Percentiles rank a stretch among this genome's conserved stretches.
Evolutionary conservation across 2,329 filamentous ascomycete genomes (phyloP).

Genomic region (Colletotrichum abscissum): DNA sequence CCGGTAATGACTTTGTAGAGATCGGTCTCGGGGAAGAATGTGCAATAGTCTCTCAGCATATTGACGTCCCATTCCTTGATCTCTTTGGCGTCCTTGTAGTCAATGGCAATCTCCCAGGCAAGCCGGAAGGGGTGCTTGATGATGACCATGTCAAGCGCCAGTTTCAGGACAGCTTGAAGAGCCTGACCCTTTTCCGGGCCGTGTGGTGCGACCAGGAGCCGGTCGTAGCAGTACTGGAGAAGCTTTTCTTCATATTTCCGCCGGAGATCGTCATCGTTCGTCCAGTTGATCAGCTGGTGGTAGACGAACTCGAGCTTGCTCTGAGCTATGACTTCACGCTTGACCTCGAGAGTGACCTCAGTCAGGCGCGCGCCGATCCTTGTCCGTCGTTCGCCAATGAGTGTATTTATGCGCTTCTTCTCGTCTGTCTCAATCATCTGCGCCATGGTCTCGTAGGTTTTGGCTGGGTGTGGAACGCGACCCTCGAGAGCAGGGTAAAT

Average conservation of each 20-base stretch:
- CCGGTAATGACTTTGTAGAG: slow-evolving; percentile 84
- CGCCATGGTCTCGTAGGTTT: slow-evolving; percentile 84
- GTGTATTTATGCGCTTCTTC: slow-evolving; percentile 86
- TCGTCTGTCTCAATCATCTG: slow-evolving; percentile 88
- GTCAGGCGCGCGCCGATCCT: slow-evolving; percentile 85
- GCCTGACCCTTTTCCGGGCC: slow-evolving; percentile 76
- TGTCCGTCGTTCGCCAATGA: slow-evolving; percentile 90
- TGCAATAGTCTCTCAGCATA: slow-evolving; percentile 83
- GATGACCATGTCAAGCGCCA: slow-evolving; percentile 93
- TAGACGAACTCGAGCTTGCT: slow-evolving; percentile 87
- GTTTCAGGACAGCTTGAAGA: slow-evolving; percentile 76
- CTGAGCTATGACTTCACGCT: slow-evolving; percentile 80
- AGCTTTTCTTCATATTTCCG: slow-evolving; percentile 92
- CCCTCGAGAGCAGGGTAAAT: slow-evolving; percentile 88
- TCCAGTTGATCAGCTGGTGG: slow-evolving; percentile 89
- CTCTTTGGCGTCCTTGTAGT: slow-evolving; percentile 85
- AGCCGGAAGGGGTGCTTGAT: slow-evolving; percentile 91
- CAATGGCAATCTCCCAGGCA: slow-evolving; percentile 90
- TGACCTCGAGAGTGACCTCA: slow-evolving; percentile 88
- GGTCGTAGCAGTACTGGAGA: slow-evolving; percentile 82
- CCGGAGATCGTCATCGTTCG: slow-evolving; percentile 84
- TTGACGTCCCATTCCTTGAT: slow-evolving; percentile 82
- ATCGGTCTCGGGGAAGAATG: slow-evolving; percentile 86
- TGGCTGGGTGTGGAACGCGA: slow-evolving; percentile 80
- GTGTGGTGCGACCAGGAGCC: slow-evolving; percentile 74